These are phyloP conservation scores for Ligustrum vulgare DNA, from an alignment of 257 asterid species.

Conservation along the genomic window DNA sequence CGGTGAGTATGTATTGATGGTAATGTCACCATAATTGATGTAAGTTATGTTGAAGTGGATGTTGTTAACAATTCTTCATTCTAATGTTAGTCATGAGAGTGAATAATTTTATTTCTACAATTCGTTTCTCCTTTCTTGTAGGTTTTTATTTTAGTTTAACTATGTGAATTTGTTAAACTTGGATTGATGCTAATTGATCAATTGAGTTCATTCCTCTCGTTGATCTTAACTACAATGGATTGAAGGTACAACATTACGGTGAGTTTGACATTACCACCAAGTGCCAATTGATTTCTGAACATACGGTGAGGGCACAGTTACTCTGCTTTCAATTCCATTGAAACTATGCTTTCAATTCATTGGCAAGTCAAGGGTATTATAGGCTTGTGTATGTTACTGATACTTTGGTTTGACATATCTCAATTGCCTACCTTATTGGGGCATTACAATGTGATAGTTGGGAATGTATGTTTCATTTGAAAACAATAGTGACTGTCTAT, in stretches of 20 bases:
- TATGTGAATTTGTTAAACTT: not conserved
- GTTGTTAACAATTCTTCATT: not conserved
- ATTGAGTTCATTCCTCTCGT: not conserved
- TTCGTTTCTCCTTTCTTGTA: not conserved
- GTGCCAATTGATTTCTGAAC: slow-evolving; percentile 58
- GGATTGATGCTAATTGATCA: not conserved
- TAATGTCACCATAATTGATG: not conserved
- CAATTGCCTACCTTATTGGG: slow-evolving; percentile 33
- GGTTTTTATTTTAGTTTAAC: not conserved
- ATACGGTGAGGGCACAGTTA: slow-evolving; percentile 57
- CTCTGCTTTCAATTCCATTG: slow-evolving; percentile 18
- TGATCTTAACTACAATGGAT: slow-evolving; percentile 15
- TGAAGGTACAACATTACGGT: slow-evolving; percentile 55
- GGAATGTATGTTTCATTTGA: not conserved
- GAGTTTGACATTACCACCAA: slow-evolving; percentile 52
- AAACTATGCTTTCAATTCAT: slow-evolving; percentile 16
- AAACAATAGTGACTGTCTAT: not conserved
- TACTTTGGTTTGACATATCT: slow-evolving; percentile 42
- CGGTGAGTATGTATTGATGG: no score
- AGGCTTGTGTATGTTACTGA: slow-evolving; percentile 6
- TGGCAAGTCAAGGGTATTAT: slow-evolving; percentile 12
- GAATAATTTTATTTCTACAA: no score
- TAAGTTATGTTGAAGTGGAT: not conserved
- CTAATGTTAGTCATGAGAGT: not conserved
- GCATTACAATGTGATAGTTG: slow-evolving; percentile 33